Percentiles rank a stretch among this genome's conserved stretches.
These are phyloP conservation scores for Nidularia pulvinata DNA, from an alignment of 768 basidiomycete genomes.

Conservation along the genomic window DNA sequence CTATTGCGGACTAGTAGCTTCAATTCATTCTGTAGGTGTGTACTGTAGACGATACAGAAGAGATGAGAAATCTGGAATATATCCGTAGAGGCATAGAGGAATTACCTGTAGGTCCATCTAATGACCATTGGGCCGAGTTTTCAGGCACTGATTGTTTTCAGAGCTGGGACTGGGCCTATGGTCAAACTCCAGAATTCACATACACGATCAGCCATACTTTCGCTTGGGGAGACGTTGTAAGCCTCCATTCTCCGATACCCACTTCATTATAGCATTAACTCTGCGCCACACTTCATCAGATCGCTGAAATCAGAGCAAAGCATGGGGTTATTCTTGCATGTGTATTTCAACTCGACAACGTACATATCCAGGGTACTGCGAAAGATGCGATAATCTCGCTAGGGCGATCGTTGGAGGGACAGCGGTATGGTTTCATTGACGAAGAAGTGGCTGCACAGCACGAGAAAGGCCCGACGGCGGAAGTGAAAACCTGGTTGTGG, in stretches of 20 bases:
- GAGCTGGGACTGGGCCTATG: slow-evolving; percentile 95
- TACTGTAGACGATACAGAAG: slow-evolving; percentile 43
- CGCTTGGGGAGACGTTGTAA: slow-evolving; percentile 50
- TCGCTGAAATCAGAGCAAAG: slow-evolving; percentile 52
- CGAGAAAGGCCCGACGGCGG: slow-evolving; percentile 6
- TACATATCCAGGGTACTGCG: slow-evolving; percentile 8
- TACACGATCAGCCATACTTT: slow-evolving; percentile 50
- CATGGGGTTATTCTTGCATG: slow-evolving; percentile 66
- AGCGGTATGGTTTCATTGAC: slow-evolving; percentile 30
- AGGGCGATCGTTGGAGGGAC: slow-evolving; percentile 15
- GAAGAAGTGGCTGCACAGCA: slow-evolving; percentile 1
- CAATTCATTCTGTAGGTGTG: slow-evolving; percentile 27
- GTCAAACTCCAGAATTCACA: slow-evolving; percentile 93
- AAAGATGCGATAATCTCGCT: slow-evolving; percentile 7
- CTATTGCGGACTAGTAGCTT: background rate
- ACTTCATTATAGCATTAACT: background rate
- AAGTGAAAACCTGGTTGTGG: slow-evolving; percentile 15
- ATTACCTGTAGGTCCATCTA: slow-evolving; percentile 54
- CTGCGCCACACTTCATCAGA: slow-evolving; percentile 21
- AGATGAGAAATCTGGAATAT: slow-evolving; percentile 47
- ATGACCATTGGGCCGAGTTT: no score
- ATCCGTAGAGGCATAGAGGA: slow-evolving; percentile 73
- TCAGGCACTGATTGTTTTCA: slow-evolving; percentile 20
- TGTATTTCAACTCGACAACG: slow-evolving; percentile 20
- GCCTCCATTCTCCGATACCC: slow-evolving; percentile 9